These are phyloP conservation scores for Cydonia oblonga DNA, from an alignment of 331 rosid genomes.

Conservation along the genomic window DNA sequence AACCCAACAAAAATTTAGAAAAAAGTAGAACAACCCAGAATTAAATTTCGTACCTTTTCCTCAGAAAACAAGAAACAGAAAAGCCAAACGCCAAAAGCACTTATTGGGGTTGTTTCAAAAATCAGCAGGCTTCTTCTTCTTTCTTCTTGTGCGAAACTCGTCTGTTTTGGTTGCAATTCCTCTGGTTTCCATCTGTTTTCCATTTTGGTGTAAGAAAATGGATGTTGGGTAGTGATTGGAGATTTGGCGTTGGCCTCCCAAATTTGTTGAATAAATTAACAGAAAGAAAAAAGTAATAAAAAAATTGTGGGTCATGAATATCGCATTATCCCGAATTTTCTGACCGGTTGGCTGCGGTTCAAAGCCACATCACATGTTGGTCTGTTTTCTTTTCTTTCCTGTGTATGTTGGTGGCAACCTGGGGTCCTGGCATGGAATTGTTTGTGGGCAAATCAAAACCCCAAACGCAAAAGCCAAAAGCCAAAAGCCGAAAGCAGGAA, in stretches of 20 bases:
- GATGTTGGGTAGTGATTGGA: conserved; percentile 6
- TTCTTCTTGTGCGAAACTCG: conserved; percentile 6
- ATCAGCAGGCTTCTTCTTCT: conserved; percentile 20
- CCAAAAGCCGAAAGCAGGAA: background rate
- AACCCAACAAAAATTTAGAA: background rate
- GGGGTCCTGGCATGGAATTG: background rate
- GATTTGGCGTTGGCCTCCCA: conserved; percentile 20
- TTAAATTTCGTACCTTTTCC: background rate
- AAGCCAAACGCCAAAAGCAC: conserved; percentile 6
- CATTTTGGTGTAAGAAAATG: background rate
- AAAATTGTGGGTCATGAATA: conserved; percentile 40
- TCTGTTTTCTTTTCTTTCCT: background rate
- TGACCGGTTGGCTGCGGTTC: conserved; percentile 15
- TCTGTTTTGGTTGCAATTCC: conserved; percentile 8
- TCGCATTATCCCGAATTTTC: conserved; percentile 36
- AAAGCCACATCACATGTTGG: conserved; percentile 23
- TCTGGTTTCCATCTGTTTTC: conserved; percentile 16
- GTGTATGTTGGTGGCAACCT: background rate
- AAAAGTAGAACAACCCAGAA: background rate
- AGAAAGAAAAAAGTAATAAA: background rate
- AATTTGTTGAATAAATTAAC: background rate
- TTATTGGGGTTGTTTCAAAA: background rate
- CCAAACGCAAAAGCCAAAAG: background rate
- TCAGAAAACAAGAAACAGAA: background rate
- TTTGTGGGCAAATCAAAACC: background rate